Conservation (phyloP, 2,329 filamentous ascomycete genomes). For the Penicillium expansum region DNA sequence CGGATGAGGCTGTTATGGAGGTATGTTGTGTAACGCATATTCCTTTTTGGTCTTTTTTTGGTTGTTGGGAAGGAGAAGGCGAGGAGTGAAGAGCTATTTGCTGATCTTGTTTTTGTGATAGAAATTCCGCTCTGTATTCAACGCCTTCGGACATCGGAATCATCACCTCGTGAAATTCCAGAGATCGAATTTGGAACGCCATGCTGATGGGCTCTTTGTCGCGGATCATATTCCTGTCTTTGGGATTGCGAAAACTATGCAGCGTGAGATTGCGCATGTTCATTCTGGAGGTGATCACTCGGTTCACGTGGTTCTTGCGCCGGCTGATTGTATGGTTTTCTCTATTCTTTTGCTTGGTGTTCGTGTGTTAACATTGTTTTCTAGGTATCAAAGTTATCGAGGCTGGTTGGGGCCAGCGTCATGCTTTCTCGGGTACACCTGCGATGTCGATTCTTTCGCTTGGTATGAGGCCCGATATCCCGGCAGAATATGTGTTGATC, state of each 20-base stretch:
- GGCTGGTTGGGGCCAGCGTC: constrained; percentile 73
- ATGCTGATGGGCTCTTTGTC: constrained; percentile 30
- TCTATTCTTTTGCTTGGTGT: neutral
- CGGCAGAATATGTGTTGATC: constrained; percentile 32
- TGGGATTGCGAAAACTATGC: constrained; percentile 26
- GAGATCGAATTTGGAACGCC: constrained; percentile 26
- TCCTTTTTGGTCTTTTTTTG: neutral
- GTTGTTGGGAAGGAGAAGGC: neutral
- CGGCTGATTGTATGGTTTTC: constrained; percentile 60
- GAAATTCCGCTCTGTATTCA: constrained; percentile 27
- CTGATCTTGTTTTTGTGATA: constrained; percentile 6
- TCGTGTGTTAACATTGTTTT: neutral
- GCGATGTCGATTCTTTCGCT: constrained; percentile 60
- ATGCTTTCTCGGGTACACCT: constrained; percentile 53
- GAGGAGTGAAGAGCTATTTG: neutral
- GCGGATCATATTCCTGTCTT: constrained; percentile 20
- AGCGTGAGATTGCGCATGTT: constrained; percentile 76
- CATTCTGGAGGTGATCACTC: constrained; percentile 69
- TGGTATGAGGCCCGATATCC: constrained; percentile 17
- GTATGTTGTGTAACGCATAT: constrained; percentile 14
- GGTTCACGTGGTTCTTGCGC: constrained; percentile 75
- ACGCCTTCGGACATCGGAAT: constrained; percentile 25
- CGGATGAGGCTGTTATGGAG: constrained; percentile 23
- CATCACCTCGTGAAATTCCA: constrained; percentile 28
- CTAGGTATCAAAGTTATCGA: constrained; percentile 60